A percentile compares a stretch with the other conserved stretches of the same genome.
Conservation (phyloP, 148 eudicot species). For the Amaranthus hypochondriacus region DNA sequence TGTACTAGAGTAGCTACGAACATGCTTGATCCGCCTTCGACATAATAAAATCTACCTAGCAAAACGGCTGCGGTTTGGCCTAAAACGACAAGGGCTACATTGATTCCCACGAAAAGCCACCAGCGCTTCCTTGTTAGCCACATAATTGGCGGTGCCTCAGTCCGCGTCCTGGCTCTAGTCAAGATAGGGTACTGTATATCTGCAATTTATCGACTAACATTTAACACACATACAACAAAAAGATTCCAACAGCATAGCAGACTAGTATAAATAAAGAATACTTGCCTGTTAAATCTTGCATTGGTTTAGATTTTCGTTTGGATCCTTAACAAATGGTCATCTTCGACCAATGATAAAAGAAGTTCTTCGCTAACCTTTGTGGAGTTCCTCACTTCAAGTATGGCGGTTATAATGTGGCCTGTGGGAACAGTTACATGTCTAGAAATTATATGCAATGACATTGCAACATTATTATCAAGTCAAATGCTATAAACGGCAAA, state of each 20-base stretch:
- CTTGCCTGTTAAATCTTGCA: slow-evolving; percentile 25
- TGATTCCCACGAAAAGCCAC: slow-evolving; percentile 34
- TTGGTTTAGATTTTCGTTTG: slow-evolving; percentile 7
- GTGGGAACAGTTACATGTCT: not conserved
- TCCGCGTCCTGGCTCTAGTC: not conserved
- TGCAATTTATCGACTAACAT: slow-evolving; percentile 17
- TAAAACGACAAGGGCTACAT: slow-evolving; percentile 24
- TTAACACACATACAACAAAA: not conserved
- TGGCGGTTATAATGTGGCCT: not conserved
- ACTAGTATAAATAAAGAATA: not conserved
- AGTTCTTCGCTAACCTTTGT: not conserved
- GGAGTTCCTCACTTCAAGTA: not conserved
- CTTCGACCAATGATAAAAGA: not conserved
- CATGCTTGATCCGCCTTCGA: slow-evolving; percentile 28
- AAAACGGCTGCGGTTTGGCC: slow-evolving; percentile 38
- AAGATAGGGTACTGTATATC: slow-evolving; percentile 18
- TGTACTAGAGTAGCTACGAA: slow-evolving; percentile 34
- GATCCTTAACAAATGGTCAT: slow-evolving; percentile 18
- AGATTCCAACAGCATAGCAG: not conserved
- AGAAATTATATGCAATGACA: not conserved
- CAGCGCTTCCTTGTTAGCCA: slow-evolving; percentile 24
- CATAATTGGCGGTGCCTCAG: slow-evolving; percentile 16
- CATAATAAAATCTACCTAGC: slow-evolving; percentile 35
- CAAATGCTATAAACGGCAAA: not conserved
- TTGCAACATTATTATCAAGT: not conserved